Evolutionary conservation across 1,284 basidiomycete species (phyloP).

Genomic region (Phellopilus nigrolimitatus): DNA sequence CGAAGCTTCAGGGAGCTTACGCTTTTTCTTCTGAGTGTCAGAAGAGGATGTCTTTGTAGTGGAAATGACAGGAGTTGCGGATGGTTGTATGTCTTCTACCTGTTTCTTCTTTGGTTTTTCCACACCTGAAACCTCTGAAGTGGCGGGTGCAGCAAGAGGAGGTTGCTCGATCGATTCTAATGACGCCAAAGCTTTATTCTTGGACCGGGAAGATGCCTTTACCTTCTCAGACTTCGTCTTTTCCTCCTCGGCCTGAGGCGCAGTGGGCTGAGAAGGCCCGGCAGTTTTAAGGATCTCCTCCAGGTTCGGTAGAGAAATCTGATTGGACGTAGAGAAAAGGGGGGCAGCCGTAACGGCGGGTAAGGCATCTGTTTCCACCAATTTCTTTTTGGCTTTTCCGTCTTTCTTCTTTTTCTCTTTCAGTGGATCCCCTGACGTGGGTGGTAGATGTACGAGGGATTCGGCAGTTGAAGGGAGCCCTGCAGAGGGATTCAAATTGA

Average conservation of each 20-base stretch:
- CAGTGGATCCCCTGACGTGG: background rate
- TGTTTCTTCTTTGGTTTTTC: background rate
- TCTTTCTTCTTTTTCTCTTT: background rate
- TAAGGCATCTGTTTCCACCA: background rate
- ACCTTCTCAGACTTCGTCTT: background rate
- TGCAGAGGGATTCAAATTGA: background rate
- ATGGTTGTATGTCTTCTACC: background rate
- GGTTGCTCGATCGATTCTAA: background rate
- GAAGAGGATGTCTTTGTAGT: background rate
- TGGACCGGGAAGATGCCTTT: background rate
- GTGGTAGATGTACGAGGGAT: no score
- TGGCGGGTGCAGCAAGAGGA: background rate
- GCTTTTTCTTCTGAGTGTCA: background rate
- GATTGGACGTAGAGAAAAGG: background rate
- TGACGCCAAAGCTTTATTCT: no score
- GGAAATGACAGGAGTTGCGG: no score
- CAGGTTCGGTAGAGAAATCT: no score
- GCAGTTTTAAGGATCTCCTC: no score
- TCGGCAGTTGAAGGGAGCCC: background rate
- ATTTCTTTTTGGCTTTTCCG: background rate
- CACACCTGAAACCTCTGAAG: background rate
- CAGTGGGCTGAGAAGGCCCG: no score
- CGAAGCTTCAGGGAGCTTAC: background rate
- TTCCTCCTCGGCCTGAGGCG: background rate
- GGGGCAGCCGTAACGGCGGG: background rate